Conservation (phyloP, 306 rosid species). For the Lathyrus tuberosus region DNA sequence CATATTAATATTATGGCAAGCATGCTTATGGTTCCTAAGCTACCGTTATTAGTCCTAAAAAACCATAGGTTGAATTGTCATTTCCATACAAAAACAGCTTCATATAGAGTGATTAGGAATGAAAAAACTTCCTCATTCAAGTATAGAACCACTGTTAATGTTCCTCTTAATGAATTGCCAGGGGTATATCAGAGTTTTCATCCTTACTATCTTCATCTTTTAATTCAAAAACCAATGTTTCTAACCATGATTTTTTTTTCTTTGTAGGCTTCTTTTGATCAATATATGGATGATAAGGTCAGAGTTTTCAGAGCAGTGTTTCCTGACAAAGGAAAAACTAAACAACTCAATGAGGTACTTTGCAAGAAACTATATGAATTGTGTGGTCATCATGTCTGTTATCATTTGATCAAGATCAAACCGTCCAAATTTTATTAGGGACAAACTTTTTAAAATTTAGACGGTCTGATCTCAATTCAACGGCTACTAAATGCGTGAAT, state of each 20-base stretch:
- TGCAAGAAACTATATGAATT: background rate
- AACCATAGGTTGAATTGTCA: slow-evolving; percentile 19
- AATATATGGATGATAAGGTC: slow-evolving; percentile 47
- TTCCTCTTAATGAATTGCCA: slow-evolving; percentile 48
- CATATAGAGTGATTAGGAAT: slow-evolving; percentile 32
- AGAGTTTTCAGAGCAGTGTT: slow-evolving; percentile 46
- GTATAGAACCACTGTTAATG: slow-evolving; percentile 30
- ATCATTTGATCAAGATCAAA: background rate
- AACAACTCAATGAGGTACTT: slow-evolving; percentile 43
- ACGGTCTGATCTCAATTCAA: background rate
- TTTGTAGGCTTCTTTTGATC: slow-evolving; percentile 60
- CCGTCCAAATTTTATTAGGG: background rate
- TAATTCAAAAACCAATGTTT: background rate
- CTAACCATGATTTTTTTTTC: background rate
- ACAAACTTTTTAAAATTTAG: too few relatives aligned
- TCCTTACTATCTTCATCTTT: slow-evolving; percentile 16
- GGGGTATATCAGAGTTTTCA: slow-evolving; percentile 39
- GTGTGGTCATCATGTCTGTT: background rate
- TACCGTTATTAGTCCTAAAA: slow-evolving; percentile 6
- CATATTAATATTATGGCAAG: slow-evolving; percentile 33
- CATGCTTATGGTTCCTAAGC: slow-evolving; percentile 25
- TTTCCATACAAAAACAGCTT: slow-evolving; percentile 14
- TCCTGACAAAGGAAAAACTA: slow-evolving; percentile 27
- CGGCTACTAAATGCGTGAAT: background rate
- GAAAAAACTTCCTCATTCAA: slow-evolving; percentile 40